Conservation (phyloP, 345 rosid species). For the Brassica juncea region DNA sequence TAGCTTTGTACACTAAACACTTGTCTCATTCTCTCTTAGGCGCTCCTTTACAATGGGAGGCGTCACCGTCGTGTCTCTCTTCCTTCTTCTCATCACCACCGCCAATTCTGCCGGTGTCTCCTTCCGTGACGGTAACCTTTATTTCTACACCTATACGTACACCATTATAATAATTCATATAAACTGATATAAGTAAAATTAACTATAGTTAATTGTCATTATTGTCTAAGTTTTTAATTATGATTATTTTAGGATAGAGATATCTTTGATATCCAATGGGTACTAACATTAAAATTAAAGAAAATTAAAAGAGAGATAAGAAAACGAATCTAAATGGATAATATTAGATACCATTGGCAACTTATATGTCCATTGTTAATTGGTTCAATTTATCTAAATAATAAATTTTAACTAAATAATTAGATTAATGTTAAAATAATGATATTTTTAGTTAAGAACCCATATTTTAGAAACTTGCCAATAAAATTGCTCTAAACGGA, state of each 20-base stretch:
- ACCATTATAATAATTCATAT: background rate
- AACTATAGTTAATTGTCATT: background rate
- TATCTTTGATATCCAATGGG: background rate
- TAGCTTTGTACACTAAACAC: background rate
- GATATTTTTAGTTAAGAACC: too few relatives aligned
- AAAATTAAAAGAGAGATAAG: too few relatives aligned
- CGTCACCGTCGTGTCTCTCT: slow-evolving; percentile 28
- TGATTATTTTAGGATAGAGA: background rate
- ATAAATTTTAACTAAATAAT: too few relatives aligned
- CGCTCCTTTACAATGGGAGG: slow-evolving; percentile 29
- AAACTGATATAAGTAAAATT: background rate
- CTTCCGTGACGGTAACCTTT: slow-evolving; percentile 37
- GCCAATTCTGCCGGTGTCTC: slow-evolving; percentile 17
- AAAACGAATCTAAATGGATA: too few relatives aligned
- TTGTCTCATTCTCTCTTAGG: background rate
- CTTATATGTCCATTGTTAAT: too few relatives aligned
- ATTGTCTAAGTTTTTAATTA: background rate
- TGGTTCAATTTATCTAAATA: too few relatives aligned
- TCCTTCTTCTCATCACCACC: slow-evolving; percentile 36
- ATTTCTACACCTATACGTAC: background rate
- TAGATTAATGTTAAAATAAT: too few relatives aligned
- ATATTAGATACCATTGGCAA: too few relatives aligned
- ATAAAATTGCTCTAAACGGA: background rate
- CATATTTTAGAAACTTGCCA: too few relatives aligned
- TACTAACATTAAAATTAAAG: too few relatives aligned